Percentiles rank a stretch among this genome's conserved stretches.
Conservation (phyloP, 768 basidiomycete genomes). For the Rubroboletus pulcherrimus region DNA sequence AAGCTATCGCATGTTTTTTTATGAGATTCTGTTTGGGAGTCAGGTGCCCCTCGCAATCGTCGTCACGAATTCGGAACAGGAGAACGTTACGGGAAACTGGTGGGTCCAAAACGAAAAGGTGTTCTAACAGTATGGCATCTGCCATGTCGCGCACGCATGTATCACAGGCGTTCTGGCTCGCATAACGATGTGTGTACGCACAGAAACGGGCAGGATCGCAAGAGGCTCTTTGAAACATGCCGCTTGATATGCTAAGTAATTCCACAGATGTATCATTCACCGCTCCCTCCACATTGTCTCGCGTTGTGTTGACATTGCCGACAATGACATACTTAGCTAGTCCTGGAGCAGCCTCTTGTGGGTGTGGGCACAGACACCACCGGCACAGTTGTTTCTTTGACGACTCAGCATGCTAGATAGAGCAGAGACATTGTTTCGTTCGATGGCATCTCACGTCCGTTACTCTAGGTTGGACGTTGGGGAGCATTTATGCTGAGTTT, state of each 20-base stretch:
- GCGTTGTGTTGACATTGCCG: not conserved
- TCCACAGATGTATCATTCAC: not conserved
- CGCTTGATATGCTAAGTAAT: not conserved
- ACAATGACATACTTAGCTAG: not conserved
- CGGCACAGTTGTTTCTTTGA: not conserved
- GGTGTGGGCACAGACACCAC: not conserved
- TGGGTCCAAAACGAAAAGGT: not conserved
- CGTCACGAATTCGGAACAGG: not conserved
- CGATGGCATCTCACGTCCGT: too few relatives aligned
- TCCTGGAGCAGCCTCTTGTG: not conserved
- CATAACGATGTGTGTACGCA: not conserved
- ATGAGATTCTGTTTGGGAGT: slow-evolving; percentile 4
- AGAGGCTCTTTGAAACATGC: not conserved
- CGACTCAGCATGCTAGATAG: too few relatives aligned
- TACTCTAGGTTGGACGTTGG: too few relatives aligned
- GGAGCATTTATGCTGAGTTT: too few relatives aligned
- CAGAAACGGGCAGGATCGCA: not conserved
- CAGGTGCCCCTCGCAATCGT: slow-evolving; percentile 5
- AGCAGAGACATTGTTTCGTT: too few relatives aligned
- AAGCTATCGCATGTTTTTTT: slow-evolving; percentile 5
- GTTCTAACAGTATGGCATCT: not conserved
- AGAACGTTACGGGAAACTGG: slow-evolving; percentile 4
- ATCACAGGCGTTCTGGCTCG: not conserved
- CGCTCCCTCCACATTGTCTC: not conserved
- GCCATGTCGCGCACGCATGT: slow-evolving; percentile 1